A percentile compares a stretch with the other conserved stretches of the same genome.
Evolutionary conservation across 805 yeast species (phyloP).

Genomic region (Kodamaea fukazawae): DNA sequence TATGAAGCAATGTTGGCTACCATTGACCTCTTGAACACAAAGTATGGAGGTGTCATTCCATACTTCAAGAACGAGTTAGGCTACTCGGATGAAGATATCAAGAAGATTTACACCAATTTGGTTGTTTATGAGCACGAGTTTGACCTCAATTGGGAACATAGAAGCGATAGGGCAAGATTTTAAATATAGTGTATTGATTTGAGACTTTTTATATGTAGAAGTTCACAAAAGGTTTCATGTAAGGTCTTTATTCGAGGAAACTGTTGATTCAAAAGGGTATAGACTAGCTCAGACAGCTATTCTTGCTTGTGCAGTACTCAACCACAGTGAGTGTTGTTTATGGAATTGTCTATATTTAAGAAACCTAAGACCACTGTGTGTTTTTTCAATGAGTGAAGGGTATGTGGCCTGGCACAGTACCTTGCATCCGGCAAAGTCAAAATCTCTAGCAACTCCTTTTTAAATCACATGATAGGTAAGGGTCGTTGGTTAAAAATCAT

Average conservation of each 20-base stretch:
- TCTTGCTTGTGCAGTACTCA: no score
- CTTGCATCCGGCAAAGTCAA: no score
- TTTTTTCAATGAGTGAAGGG: no score
- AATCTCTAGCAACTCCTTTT: no score
- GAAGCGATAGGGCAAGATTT: constrained; percentile 7
- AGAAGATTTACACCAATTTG: constrained; percentile 25
- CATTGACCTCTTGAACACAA: constrained; percentile 47
- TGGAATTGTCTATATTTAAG: background rate
- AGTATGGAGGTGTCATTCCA: constrained; percentile 52
- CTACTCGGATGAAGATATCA: constrained; percentile 44
- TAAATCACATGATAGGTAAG: constrained; percentile 78
- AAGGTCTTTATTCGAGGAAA: background rate
- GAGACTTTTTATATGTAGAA: no score
- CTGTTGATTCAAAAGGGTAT: no score
- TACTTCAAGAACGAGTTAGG: constrained; percentile 47
- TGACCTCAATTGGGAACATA: constrained; percentile 9
- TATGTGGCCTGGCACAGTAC: no score
- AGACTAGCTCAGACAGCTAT: no score
- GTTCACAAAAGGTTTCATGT: no score
- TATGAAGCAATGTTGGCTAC: constrained; percentile 70
- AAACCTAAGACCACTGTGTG: background rate
- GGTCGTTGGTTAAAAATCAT: constrained; percentile 68
- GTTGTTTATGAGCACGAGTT: constrained; percentile 18
- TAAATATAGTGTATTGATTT: background rate
- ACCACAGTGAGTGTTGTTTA: no score